Conservation (phyloP, 2,329 filamentous ascomycete species). For the Emergomyces africanus region DNA sequence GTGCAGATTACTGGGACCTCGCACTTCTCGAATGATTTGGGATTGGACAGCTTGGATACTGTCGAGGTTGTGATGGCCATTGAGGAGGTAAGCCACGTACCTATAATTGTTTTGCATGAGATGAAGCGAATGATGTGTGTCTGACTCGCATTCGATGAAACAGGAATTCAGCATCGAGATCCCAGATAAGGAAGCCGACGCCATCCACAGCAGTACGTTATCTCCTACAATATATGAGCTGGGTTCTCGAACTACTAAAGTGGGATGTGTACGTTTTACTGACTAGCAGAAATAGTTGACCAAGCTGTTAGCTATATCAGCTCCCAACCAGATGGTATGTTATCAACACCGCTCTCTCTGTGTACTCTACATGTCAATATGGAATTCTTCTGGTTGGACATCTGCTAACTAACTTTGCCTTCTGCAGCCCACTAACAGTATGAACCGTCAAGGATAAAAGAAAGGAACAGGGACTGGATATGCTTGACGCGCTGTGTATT, state of each 20-base stretch:
- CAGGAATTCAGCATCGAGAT: conserved; percentile 89
- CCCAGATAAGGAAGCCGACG: conserved; percentile 90
- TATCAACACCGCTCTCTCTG: not conserved
- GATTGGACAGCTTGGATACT: conserved; percentile 92
- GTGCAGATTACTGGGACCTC: conserved; percentile 64
- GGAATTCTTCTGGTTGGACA: not conserved
- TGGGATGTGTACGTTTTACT: conserved; percentile 8
- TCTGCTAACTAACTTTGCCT: conserved; percentile 10
- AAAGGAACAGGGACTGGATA: not conserved
- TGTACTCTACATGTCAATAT: conserved; percentile 3
- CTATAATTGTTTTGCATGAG: not conserved
- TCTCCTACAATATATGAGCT: not conserved
- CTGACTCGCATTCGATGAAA: conserved; percentile 4
- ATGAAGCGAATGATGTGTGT: not conserved
- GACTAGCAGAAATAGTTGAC: conserved; percentile 50
- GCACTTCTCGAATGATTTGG: conserved; percentile 96
- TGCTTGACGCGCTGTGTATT: not conserved
- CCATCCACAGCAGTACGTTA: conserved; percentile 78
- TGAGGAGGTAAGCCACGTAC: conserved; percentile 58
- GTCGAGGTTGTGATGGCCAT: conserved; percentile 99
- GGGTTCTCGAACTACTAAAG: not conserved
- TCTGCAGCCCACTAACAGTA: conserved; percentile 9
- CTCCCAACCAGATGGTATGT: conserved; percentile 80
- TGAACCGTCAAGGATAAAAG: not conserved
- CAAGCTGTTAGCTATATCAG: conserved; percentile 92